A percentile compares a stretch with the other conserved stretches of the same genome.
Evolutionary conservation across 164 flowering plant genomes (phyloP).

Genomic region (Houttuynia cordata): DNA sequence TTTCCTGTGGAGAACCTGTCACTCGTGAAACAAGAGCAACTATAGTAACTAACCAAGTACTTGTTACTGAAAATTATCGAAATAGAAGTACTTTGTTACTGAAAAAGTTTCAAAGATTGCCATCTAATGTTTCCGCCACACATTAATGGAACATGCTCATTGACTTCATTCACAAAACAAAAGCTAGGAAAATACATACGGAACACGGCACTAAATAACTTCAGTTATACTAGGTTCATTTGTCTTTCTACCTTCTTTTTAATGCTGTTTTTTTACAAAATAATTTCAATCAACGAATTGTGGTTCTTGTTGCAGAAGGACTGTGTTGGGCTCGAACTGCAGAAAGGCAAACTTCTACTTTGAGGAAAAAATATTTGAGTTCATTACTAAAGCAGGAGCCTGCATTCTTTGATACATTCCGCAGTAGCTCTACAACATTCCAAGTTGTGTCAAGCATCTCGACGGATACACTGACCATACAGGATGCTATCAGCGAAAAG

Average conservation of each 20-base stretch:
- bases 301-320: slow-evolving; percentile 17
- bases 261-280: not conserved
- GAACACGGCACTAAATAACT: not conserved
- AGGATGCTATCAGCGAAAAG: slow-evolving; percentile 56
- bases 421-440: slow-evolving; percentile 30
- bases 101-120: no score
- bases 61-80: no score
- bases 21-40: no score
- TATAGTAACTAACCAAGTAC: no score
- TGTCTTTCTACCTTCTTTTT: not conserved
- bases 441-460: slow-evolving; percentile 43
- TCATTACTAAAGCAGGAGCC: slow-evolving; percentile 51
- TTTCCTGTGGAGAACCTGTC: no score
- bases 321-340: slow-evolving; percentile 60
- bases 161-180: no score
- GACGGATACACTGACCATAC: slow-evolving; percentile 38
- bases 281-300: not conserved
- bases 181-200: no score
- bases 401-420: slow-evolving; percentile 34
- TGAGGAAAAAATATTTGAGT: no score
- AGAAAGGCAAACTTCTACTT: slow-evolving; percentile 60
- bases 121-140: no score
- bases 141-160: no score
- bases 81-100: no score
- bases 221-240: not conserved